Evolutionary conservation across 148 eudicot species (phyloP).

Genomic region (Beta vulgaris): DNA sequence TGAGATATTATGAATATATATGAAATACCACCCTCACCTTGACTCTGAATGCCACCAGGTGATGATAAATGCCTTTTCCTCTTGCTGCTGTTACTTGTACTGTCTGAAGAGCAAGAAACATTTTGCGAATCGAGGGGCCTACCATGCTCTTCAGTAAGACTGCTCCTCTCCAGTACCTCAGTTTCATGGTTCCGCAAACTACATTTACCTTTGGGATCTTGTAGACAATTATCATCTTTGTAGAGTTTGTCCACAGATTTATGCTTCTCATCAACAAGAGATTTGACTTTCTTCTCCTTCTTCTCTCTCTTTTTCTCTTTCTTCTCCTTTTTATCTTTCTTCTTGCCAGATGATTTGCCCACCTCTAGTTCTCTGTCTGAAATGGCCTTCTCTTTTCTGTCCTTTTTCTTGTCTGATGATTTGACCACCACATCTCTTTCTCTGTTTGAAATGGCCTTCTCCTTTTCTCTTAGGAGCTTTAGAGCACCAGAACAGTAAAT

Average conservation of each 20-base stretch:
- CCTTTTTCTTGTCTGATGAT: conserved; percentile 29
- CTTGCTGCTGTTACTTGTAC: conserved; percentile 72
- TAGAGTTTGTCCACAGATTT: conserved; percentile 17
- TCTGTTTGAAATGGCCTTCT: conserved; percentile 42
- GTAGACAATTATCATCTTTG: conserved; percentile 1
- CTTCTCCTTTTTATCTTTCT: conserved; percentile 13
- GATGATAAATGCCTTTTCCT: conserved; percentile 44
- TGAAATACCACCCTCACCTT: conserved; percentile 36
- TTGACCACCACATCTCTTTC: conserved; percentile 8
- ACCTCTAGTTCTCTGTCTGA: conserved; percentile 20
- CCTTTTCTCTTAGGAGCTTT: conserved; percentile 88
- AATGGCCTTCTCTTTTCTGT: conserved; percentile 31
- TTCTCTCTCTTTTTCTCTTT: conserved; percentile 18
- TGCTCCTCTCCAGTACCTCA: conserved; percentile 59
- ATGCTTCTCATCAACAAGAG: conserved; percentile 21
- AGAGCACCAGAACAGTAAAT: conserved; percentile 73
- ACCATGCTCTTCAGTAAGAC: conserved; percentile 70
- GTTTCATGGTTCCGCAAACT: conserved; percentile 30
- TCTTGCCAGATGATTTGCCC: neutral
- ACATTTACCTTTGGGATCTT: conserved; percentile 5
- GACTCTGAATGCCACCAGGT: conserved; percentile 22
- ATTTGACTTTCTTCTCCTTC: conserved; percentile 16
- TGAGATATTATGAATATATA: neutral
- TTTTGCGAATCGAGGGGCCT: conserved; percentile 37
- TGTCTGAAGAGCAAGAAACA: conserved; percentile 63